phyloP scores from a whole-genome alignment of 441 rosid genomes.

The Aquilaria agallochum region DNA sequence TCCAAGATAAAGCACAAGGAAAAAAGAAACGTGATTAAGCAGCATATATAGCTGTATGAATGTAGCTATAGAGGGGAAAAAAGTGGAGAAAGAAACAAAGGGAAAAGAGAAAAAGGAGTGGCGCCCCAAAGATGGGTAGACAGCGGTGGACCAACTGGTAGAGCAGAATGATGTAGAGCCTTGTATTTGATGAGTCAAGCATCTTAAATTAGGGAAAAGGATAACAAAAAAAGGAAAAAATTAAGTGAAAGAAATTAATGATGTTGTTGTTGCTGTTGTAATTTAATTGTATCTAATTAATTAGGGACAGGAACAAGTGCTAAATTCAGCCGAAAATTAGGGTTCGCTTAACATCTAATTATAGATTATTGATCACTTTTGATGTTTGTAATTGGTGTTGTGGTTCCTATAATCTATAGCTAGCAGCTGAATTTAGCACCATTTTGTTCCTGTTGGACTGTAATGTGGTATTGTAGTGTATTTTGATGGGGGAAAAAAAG shows the following conservation, averaged over 20 bases:
- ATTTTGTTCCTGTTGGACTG: conserved; percentile 74
- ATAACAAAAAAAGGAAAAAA: conserved; percentile 2
- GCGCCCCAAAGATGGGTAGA: conserved; percentile 44
- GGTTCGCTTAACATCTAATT: conserved; percentile 12
- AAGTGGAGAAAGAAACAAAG: conserved; percentile 19
- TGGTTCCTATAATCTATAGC: neutral
- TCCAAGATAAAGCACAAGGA: too few species aligned
- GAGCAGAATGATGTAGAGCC: conserved; percentile 52
- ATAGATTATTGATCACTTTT: neutral
- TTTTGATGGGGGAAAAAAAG: conserved; percentile 6
- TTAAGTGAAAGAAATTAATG: conserved; percentile 3
- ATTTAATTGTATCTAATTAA: conserved; percentile 25
- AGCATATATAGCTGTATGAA: too few species aligned
- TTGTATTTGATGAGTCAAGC: conserved; percentile 37
- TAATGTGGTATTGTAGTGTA: conserved; percentile 19
- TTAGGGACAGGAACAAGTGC: conserved; percentile 74
- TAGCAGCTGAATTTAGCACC: conserved; percentile 69
- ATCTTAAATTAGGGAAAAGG: neutral
- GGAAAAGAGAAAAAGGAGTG: conserved; percentile 20
- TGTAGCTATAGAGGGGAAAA: conserved; percentile 6
- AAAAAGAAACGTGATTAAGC: too few species aligned
- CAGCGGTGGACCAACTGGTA: conserved; percentile 54
- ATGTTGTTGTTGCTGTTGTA: conserved; percentile 4
- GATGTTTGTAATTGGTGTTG: conserved; percentile 8
- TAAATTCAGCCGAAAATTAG: conserved; percentile 61